Evolutionary conservation across 768 basidiomycete genomes (phyloP), one percentile per base, ranked within the genome.

Genomic region (Russula vinacea): DNA sequence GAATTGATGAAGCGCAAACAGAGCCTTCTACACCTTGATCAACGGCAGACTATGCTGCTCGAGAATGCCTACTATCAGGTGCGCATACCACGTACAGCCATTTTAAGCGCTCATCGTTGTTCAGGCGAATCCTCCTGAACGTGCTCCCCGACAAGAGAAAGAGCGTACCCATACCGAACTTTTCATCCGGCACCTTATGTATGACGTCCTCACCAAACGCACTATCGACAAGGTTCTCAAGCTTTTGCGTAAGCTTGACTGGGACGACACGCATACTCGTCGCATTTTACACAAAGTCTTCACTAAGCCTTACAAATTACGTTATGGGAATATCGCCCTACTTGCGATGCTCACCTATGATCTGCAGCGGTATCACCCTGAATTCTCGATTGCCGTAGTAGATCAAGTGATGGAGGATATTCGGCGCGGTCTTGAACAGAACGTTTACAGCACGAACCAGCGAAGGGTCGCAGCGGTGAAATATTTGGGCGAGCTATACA

Each of bases 61-160:
- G 97, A 98, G 75, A 99, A 99, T 73, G 97, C 97, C 0, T 99
- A 97, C 74, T 98, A 98, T 74, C 94, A 94, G 83, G 94, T 93
- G 53, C 54, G 74, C 67, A 55, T 67, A 50, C 60, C 19, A 50
- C 29, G 8, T 35, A 11, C 11, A 56, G 24, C 29, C 39, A 44
- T 39, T 35, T 55, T 16, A 67, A 66, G 6, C n/a, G 57, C 58
- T 65, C 7, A 65, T 66, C 60, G 29, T 33, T 44, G 11, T 37
- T 59, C 64, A 98, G 92, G 98, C 95, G 75, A 98, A 98, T 71
- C 97, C 97, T 5, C 97, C 97, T 0, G 95, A 98, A 68, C 87
- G 97, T 58, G 83, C 87, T 0, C 93, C 93, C 0, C 83, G 87
- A 26, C 83, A 92, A 70, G 88, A 91, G 68, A 94, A 97, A 73